phyloP scores from a whole-genome alignment of 768 basidiomycete genomes.

The Hericium erinaceus region DNA sequence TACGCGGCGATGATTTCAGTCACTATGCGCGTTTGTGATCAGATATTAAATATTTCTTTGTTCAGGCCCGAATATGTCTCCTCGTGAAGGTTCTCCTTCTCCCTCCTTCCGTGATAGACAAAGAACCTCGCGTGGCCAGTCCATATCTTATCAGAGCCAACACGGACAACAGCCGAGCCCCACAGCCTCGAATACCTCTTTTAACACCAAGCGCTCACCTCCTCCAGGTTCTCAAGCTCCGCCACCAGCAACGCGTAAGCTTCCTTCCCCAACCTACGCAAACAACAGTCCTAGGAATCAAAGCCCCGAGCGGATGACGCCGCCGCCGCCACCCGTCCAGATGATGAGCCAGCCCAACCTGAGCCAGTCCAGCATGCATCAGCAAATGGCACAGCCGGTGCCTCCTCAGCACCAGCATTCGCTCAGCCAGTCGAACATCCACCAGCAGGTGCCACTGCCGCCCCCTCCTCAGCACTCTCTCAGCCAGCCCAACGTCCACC shows the following conservation, averaged over 20 bases:
- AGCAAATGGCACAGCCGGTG: neutral
- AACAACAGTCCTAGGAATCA: slow-evolving; percentile 10
- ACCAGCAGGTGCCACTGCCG: neutral
- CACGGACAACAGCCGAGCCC: slow-evolving; percentile 12
- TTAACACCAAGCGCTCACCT: slow-evolving; percentile 12
- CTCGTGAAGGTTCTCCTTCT: slow-evolving; percentile 13
- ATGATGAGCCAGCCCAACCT: slow-evolving; percentile 6
- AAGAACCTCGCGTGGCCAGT: slow-evolving; percentile 9
- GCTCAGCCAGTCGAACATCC: slow-evolving; percentile 8
- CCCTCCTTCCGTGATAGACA: slow-evolving; percentile 14
- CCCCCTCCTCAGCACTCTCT: neutral
- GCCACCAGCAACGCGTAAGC: slow-evolving; percentile 10
- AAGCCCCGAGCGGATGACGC: slow-evolving; percentile 9
- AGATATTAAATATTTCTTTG: neutral
- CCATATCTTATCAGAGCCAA: slow-evolving; percentile 8
- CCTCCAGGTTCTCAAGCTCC: slow-evolving; percentile 11
- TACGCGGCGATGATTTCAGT: neutral
- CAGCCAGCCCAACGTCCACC: slow-evolving; percentile 5
- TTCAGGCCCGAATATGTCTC: slow-evolving; percentile 10
- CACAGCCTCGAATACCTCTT: slow-evolving; percentile 11
- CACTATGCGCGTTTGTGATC: neutral
- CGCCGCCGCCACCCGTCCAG: slow-evolving; percentile 7
- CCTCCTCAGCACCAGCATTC: slow-evolving; percentile 1
- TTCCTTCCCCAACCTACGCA: slow-evolving; percentile 10
- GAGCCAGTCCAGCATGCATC: slow-evolving; percentile 7